Conservation (phyloP, 176 grass and related monocot genomes). For the Elaeis guineensis region DNA sequence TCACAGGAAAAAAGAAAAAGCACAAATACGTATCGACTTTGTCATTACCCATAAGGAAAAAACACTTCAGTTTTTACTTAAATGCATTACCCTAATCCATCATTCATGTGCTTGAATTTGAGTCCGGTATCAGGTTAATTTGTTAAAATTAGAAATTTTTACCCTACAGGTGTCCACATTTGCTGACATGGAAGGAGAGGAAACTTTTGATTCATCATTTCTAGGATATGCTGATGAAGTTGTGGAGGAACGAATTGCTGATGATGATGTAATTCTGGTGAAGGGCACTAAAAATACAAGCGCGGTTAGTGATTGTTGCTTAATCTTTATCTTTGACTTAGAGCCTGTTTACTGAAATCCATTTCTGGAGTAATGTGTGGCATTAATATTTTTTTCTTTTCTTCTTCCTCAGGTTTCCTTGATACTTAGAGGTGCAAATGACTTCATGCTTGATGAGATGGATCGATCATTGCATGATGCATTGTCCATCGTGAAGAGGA, state of each 20-base stretch:
- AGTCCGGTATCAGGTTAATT: too few relatives aligned
- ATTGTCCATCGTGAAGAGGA: constrained; percentile 85
- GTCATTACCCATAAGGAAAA: too few relatives aligned
- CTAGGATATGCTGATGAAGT: constrained; percentile 78
- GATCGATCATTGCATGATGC: constrained; percentile 82
- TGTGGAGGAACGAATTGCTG: constrained; percentile 70
- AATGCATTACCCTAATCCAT: too few relatives aligned
- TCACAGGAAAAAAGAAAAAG: too few relatives aligned
- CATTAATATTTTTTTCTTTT: neutral
- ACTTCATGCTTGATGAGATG: constrained; percentile 90
- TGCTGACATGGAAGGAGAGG: constrained; percentile 97
- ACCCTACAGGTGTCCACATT: constrained; percentile 63
- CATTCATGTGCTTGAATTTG: too few relatives aligned
- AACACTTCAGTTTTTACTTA: too few relatives aligned
- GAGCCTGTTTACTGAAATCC: too few relatives aligned
- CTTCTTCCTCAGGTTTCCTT: constrained; percentile 53
- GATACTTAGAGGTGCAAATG: constrained; percentile 89
- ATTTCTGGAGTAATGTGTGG: neutral
- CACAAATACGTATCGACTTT: too few relatives aligned
- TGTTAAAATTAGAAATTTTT: neutral
- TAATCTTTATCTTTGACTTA: neutral
- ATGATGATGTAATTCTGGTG: constrained; percentile 82
- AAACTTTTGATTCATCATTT: constrained; percentile 83
- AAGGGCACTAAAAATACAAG: constrained; percentile 89
- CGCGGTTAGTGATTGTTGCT: constrained; percentile 40